Percentiles rank a stretch among this genome's conserved stretches.
Conservation (phyloP, 768 basidiomycete species). For the Calocera viscosa region DNA sequence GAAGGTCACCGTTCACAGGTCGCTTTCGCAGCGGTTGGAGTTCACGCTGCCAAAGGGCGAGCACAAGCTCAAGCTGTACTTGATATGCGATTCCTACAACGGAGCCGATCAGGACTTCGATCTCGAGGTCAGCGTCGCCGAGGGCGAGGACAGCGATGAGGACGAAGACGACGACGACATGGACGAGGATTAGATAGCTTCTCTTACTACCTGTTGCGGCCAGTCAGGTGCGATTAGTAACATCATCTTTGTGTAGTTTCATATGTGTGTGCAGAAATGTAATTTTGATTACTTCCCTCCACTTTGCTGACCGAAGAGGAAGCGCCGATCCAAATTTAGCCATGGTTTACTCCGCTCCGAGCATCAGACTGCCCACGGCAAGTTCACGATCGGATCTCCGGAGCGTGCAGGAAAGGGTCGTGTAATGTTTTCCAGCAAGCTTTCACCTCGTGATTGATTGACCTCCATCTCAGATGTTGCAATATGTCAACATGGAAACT, state of each 20-base stretch:
- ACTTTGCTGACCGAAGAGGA: too few relatives aligned
- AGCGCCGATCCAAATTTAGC: too few relatives aligned
- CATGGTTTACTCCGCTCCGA: too few relatives aligned
- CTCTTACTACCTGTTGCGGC: background rate
- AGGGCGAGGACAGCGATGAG: constrained; percentile 78
- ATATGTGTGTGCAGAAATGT: background rate
- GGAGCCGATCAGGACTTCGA: constrained; percentile 88
- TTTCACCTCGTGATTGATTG: background rate
- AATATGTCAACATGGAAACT: too few relatives aligned
- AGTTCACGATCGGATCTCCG: too few relatives aligned
- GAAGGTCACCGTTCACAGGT: constrained; percentile 68
- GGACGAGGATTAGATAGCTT: constrained; percentile 24
- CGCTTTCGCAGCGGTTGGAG: constrained; percentile 73
- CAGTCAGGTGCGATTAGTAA: background rate
- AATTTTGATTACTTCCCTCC: background rate
- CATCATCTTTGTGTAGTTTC: background rate
- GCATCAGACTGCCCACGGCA: too few relatives aligned
- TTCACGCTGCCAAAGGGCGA: constrained; percentile 76
- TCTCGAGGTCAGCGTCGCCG: constrained; percentile 75
- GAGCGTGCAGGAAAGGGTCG: too few relatives aligned
- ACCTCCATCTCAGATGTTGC: too few relatives aligned
- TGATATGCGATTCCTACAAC: constrained; percentile 85
- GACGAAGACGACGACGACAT: constrained; percentile 53
- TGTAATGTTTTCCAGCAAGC: background rate
- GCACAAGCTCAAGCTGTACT: constrained; percentile 71